phyloP scores from a whole-genome alignment of 495 filamentous ascomycete genomes.

The Trichoderma parareesei region DNA sequence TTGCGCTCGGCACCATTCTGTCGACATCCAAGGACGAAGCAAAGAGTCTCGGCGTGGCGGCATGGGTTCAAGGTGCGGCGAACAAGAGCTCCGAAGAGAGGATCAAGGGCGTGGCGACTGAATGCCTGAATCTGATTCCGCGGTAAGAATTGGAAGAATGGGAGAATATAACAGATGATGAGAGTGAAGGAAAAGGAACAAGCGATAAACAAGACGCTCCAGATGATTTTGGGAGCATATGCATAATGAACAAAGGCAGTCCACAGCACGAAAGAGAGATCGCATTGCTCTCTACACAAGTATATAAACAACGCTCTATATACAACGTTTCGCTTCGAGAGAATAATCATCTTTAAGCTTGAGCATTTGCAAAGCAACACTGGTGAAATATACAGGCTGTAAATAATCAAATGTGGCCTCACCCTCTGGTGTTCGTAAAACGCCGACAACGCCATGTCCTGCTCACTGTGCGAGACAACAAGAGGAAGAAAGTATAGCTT shows the following conservation, averaged over 20 bases:
- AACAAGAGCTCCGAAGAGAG: constrained; percentile 44
- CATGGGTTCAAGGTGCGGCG: constrained; percentile 33
- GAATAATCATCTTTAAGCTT: background rate
- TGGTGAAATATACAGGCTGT: background rate
- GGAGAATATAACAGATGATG: background rate
- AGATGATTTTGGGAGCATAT: background rate
- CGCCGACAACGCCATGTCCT: constrained; percentile 11
- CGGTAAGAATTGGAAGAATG: background rate
- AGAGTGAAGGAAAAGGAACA: background rate
- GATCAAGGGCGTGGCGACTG: constrained; percentile 48
- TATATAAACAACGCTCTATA: too few relatives aligned
- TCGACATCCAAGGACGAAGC: constrained; percentile 34
- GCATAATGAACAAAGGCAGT: background rate
- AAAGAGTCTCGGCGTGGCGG: constrained; percentile 35
- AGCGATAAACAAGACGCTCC: background rate
- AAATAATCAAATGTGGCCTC: background rate
- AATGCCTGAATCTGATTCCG: constrained; percentile 47
- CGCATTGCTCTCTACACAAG: background rate
- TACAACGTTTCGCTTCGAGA: background rate
- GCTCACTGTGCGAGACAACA: background rate
- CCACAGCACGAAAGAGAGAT: background rate
- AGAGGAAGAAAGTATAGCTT: background rate
- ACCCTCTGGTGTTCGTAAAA: constrained; percentile 11
- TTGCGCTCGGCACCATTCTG: constrained; percentile 73
- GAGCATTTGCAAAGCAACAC: background rate